These are phyloP conservation scores for Trametes villosa DNA, from an alignment of 768 basidiomycete genomes.

Conservation along the genomic window DNA sequence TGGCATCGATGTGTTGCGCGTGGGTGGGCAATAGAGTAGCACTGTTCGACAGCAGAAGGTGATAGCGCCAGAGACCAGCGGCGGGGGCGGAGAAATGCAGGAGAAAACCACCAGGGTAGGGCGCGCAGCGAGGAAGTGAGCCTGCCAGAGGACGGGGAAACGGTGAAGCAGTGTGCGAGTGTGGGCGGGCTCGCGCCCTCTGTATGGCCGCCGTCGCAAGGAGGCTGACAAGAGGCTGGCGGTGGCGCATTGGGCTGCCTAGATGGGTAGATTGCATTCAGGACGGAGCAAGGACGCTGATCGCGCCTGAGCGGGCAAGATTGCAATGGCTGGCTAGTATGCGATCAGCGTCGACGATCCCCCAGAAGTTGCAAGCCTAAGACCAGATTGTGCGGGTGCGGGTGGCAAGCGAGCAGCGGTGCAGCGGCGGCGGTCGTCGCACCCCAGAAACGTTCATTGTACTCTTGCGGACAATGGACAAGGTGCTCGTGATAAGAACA, in stretches of 20 bases:
- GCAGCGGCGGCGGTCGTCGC: neutral
- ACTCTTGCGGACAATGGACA: conserved; percentile 3
- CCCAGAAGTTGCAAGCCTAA: neutral
- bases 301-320: conserved; percentile 9
- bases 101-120: conserved; percentile 23
- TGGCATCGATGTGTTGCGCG: neutral
- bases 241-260: neutral
- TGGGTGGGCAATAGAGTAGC: neutral
- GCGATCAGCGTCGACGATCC: conserved; percentile 17
- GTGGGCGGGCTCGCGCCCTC: neutral
- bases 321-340: neutral
- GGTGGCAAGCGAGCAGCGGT: conserved; percentile 5
- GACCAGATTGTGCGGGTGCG: neutral
- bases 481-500: neutral
- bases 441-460: conserved; percentile 17
- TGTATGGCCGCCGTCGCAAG: neutral
- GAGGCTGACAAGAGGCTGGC: conserved; percentile 13
- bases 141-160: conserved; percentile 10
- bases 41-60: conserved; percentile 3
- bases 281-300: conserved; percentile 15
- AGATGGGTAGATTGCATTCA: conserved; percentile 19
- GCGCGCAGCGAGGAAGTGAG: neutral
- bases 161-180: neutral
- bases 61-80: neutral
- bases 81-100: conserved; percentile 1